phyloP scores from a whole-genome alignment of 2,329 filamentous ascomycete genomes.

The Capronia americana region DNA sequence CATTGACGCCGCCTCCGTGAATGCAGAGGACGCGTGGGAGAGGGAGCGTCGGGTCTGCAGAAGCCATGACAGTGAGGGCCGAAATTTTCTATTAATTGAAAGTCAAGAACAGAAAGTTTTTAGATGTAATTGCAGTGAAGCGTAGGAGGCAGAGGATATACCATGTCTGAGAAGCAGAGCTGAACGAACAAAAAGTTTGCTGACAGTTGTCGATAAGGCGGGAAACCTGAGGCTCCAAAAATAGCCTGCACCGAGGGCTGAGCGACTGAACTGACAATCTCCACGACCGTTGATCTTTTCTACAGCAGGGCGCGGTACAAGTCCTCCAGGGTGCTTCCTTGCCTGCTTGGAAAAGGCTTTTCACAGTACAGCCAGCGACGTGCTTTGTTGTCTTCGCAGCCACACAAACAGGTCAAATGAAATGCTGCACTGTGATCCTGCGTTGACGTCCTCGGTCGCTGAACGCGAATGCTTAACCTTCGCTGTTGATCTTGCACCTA shows the following conservation, averaged over 20 bases:
- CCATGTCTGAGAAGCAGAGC: not conserved
- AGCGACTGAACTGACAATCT: not conserved
- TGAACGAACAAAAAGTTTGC: not conserved
- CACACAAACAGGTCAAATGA: not conserved
- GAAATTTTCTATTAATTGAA: not conserved
- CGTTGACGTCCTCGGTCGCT: not conserved
- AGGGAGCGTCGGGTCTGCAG: constrained; percentile 42
- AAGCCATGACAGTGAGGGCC: constrained; percentile 16
- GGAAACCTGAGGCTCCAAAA: constrained; percentile 5
- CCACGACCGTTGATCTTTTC: not conserved
- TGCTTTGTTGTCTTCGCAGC: not conserved
- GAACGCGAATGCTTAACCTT: not conserved
- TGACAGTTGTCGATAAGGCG: not conserved
- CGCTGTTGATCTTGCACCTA: no score
- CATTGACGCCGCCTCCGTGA: constrained; percentile 79
- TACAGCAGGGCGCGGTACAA: not conserved
- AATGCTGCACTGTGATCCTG: not conserved
- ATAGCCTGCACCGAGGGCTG: constrained; percentile 6
- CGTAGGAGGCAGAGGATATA: not conserved
- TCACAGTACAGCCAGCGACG: not conserved
- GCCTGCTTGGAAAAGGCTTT: not conserved
- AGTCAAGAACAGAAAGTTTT: not conserved
- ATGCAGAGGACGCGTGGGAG: constrained; percentile 76
- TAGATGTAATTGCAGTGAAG: not conserved
- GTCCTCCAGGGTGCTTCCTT: not conserved